A percentile compares a stretch with the other conserved stretches of the same genome.
Evolutionary conservation across 140 eudicot genomes (phyloP).

Genomic region (Cichorium intybus): DNA sequence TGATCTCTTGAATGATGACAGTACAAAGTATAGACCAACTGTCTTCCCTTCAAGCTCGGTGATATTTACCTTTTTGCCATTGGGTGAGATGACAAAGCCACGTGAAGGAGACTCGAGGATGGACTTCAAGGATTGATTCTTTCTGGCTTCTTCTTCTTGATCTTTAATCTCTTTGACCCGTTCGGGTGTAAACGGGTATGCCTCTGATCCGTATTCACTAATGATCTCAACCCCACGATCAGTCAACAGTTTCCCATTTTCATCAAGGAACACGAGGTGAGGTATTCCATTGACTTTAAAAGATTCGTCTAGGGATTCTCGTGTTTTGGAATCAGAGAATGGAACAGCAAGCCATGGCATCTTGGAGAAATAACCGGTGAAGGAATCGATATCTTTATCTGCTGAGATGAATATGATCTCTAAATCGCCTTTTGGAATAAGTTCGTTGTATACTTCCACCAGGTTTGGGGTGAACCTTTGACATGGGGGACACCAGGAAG

Average conservation of each 20-base stretch:
- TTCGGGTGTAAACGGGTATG: constrained; percentile 66
- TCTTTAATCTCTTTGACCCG: constrained; percentile 49
- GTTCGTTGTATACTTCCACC: constrained; percentile 62
- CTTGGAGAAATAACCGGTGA: constrained; percentile 55
- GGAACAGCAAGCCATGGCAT: constrained; percentile 98
- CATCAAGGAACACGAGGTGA: constrained; percentile 64
- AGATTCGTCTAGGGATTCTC: constrained; percentile 36
- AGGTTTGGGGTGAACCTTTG: constrained; percentile 71
- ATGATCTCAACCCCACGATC: constrained; percentile 50
- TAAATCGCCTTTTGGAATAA: constrained; percentile 39
- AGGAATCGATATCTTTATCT: constrained; percentile 66
- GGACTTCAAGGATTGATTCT: constrained; percentile 58
- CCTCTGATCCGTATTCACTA: constrained; percentile 63
- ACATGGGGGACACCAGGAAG: constrained; percentile 95
- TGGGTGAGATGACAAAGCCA: constrained; percentile 48
- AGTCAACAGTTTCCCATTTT: constrained; percentile 46
- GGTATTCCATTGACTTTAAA: constrained; percentile 73
- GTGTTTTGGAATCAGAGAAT: constrained; percentile 54
- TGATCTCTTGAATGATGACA: constrained; percentile 28
- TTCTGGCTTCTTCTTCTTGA: constrained; percentile 56
- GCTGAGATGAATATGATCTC: constrained; percentile 71
- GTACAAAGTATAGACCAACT: constrained; percentile 56
- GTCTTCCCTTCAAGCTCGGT: constrained; percentile 82
- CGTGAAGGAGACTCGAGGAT: constrained; percentile 56
- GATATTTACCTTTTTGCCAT: constrained; percentile 56